Conservation (phyloP, 768 basidiomycete species). For the Pleurotus cornucopiae region DNA sequence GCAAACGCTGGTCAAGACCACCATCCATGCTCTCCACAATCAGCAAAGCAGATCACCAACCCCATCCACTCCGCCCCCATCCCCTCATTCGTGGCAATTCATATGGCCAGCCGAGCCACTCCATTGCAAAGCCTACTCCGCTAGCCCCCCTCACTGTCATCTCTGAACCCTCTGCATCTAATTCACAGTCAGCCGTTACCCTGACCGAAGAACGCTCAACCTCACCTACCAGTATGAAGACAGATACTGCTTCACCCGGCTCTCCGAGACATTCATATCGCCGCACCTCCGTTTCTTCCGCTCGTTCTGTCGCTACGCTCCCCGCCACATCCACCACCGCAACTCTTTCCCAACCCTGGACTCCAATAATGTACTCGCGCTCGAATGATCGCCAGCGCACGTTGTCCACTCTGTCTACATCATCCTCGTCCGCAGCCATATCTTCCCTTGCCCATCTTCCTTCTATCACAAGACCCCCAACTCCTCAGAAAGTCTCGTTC, state of each 20-base stretch:
- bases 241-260: conserved; percentile 28
- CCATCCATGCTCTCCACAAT: conserved; percentile 60
- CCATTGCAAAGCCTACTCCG: conserved; percentile 44
- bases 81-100: conserved; percentile 76
- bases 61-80: conserved; percentile 56
- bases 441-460: conserved; percentile 56
- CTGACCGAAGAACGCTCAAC: conserved; percentile 20
- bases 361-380: conserved; percentile 13
- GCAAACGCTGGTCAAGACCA: conserved; percentile 48
- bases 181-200: conserved; percentile 29
- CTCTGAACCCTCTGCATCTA: conserved; percentile 35
- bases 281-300: conserved; percentile 55
- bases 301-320: conserved; percentile 56
- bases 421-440: conserved; percentile 51
- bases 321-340: conserved; percentile 33
- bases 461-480: conserved; percentile 37
- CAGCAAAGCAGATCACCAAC: conserved; percentile 22
- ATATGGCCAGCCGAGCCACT: conserved; percentile 44
- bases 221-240: conserved; percentile 30
- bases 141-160: conserved; percentile 61
- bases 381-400: conserved; percentile 46
- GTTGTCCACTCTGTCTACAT: conserved; percentile 50
- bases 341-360: conserved; percentile 21
- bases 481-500: conserved; percentile 48
- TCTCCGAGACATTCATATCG: conserved; percentile 33